phyloP scores from a whole-genome alignment of 129 eudicot genomes.

The Pseudognaphalium luteoalbum region DNA sequence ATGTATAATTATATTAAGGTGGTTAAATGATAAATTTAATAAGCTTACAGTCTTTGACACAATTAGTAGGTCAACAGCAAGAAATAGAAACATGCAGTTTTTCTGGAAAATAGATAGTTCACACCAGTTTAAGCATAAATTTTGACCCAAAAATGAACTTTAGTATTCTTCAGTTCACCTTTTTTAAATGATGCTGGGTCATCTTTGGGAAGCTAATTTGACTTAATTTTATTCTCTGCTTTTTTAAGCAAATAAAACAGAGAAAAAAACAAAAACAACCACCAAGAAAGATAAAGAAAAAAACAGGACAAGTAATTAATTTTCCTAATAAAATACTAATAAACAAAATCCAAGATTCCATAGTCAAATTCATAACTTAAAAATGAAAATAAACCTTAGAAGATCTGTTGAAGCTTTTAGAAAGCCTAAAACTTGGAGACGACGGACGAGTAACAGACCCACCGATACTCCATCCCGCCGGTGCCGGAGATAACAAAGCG shows the following conservation, averaged over 20 bases:
- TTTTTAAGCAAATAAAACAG: constrained; percentile 29
- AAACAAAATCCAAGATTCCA: constrained; percentile 27
- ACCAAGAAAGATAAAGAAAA: constrained; percentile 33
- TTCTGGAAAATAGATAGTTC: neutral
- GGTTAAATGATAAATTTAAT: neutral
- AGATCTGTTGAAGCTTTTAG: constrained; percentile 80
- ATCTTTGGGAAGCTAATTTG: constrained; percentile 38
- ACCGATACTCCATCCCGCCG: constrained; percentile 38
- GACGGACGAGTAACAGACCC: constrained; percentile 51
- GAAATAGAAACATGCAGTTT: constrained; percentile 9
- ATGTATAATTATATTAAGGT: neutral
- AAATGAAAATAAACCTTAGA: constrained; percentile 50
- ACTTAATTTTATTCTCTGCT: constrained; percentile 31
- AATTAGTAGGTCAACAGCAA: neutral
- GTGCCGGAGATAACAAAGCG: constrained; percentile 53
- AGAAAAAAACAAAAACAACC: constrained; percentile 30
- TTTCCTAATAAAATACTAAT: constrained; percentile 1
- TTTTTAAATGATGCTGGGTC: constrained; percentile 25
- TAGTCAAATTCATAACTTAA: constrained; percentile 6
- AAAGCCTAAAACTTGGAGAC: constrained; percentile 45
- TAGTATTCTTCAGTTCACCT: constrained; percentile 13
- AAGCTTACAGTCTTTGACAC: neutral
- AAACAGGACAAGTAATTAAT: constrained; percentile 31
- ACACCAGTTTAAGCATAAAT: constrained; percentile 14
- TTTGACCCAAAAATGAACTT: constrained; percentile 13